These are phyloP conservation scores for Copromyces sp. DNA, from an alignment of 495 filamentous ascomycete species.

Conservation along the genomic window DNA sequence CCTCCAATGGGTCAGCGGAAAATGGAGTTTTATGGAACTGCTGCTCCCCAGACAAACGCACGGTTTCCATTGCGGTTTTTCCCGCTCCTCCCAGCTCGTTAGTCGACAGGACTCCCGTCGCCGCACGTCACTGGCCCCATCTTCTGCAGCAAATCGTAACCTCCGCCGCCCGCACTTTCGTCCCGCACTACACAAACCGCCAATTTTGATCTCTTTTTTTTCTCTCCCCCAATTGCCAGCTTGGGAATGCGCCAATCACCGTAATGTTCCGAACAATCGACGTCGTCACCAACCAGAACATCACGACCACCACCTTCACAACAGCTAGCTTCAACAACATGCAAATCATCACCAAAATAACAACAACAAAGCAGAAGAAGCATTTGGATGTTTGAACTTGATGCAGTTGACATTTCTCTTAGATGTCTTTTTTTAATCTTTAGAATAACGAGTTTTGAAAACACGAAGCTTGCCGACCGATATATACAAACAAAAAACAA, in stretches of 20 bases:
- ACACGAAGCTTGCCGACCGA: neutral
- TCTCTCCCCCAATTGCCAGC: neutral
- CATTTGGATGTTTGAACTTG: neutral
- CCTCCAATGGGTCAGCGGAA: neutral
- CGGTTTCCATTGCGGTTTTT: neutral
- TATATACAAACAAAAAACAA: neutral
- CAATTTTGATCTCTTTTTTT: neutral
- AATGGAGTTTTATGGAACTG: neutral
- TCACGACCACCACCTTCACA: neutral
- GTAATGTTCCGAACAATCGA: neutral
- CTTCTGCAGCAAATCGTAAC: neutral
- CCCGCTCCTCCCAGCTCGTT: neutral
- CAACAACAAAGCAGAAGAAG: neutral
- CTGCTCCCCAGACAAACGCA: neutral
- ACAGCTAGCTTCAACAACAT: neutral
- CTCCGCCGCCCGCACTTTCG: neutral
- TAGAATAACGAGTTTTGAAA: neutral
- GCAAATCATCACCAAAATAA: neutral
- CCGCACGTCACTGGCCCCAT: neutral
- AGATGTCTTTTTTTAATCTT: neutral
- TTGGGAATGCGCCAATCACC: neutral
- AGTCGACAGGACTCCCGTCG: neutral
- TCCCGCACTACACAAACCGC: neutral
- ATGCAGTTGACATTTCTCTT: neutral
- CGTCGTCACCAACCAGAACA: neutral